A percentile compares a stretch with the other conserved stretches of the same genome.
phyloP scores from a whole-genome alignment of 305 asterid genomes.

The Fraxinus baroniana region DNA sequence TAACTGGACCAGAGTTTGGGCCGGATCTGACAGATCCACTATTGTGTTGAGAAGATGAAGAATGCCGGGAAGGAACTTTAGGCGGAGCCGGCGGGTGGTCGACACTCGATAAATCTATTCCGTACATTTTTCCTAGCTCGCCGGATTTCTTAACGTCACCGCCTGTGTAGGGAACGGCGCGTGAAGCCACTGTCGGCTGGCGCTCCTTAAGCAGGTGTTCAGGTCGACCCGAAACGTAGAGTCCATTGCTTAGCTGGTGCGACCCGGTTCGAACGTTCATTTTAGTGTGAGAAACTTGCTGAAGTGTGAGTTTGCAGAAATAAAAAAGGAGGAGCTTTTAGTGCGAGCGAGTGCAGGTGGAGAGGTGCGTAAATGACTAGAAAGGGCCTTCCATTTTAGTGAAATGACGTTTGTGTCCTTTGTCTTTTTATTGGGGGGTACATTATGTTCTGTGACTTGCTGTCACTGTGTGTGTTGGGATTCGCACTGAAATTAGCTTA shows the following conservation, averaged over 20 bases:
- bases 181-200: slow-evolving; percentile 58
- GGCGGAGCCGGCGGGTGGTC: slow-evolving; percentile 40
- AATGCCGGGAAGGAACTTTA: slow-evolving; percentile 56
- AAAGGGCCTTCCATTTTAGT: neutral
- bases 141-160: slow-evolving; percentile 92
- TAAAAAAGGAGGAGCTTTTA: slow-evolving; percentile 13
- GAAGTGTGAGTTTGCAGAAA: slow-evolving; percentile 7
- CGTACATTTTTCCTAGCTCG: slow-evolving; percentile 93
- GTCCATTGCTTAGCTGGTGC: slow-evolving; percentile 86
- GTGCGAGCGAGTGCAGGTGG: slow-evolving; percentile 30
- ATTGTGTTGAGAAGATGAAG: slow-evolving; percentile 50
- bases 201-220: slow-evolving; percentile 71
- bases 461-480: slow-evolving; percentile 28
- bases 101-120: slow-evolving; percentile 44
- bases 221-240: slow-evolving; percentile 85
- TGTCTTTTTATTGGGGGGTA: slow-evolving; percentile 24
- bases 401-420: slow-evolving; percentile 38
- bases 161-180: slow-evolving; percentile 89
- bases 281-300: slow-evolving; percentile 1
- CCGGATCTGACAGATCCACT: slow-evolving; percentile 79
- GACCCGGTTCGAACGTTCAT: slow-evolving; percentile 76
- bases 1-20: slow-evolving; percentile 35
- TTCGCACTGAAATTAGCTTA: slow-evolving; percentile 32
- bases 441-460: slow-evolving; percentile 25
- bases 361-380: slow-evolving; percentile 4